Evolutionary conservation across 192 early-diverging fungal species (phyloP), one percentile per base, ranked within the genome.

Genomic region (Coemansia sp.): DNA sequence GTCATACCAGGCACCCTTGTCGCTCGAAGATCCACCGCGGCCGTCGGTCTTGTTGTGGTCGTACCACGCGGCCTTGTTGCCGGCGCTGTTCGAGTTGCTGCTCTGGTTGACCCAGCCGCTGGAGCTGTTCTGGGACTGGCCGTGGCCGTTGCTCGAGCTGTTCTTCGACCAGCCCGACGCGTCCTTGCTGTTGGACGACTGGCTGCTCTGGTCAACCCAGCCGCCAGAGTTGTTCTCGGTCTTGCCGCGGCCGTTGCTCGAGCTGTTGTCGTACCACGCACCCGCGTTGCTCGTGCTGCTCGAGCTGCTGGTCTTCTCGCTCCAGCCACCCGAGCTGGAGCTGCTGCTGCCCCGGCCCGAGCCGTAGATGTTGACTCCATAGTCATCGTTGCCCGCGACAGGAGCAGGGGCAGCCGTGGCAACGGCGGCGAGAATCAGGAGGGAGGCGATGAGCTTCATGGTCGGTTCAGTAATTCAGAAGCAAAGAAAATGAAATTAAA

Each of bases 391-490:
- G 23, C 34, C 44, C 13, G 48, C 14, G 24, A 46, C 34, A 14
- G 45, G 53, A 2, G 52, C 28, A 14, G 65, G 58, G 11, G 43
- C 22, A 14, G 65, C 58, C 8, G 53, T 23, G 0, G 48, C 53
- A 15, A 48, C 36, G 22, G 33, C 58, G 10, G 65, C 57, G 15
- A 67, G 58, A 10, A 58, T 49, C 34, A 67, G 41, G 22, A 67
- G 36, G 11, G 58, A 60, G 20, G 46, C 27, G 20, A 53, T 30
- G 43, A 56, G 44, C 65, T 67, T 67, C 65, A 67, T 67, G 6
- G 52, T 51, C 29, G 18, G n/a, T n/a, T n/a, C n/a, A n/a, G n/a
- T n/a, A n/a, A n/a, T n/a, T n/a, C n/a, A 37, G 4, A 28, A 34
- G 40, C 24, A 44, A 37, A 26, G 19, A 41, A 18, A 20, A 20